These are phyloP conservation scores for Rhodotorula sp. DNA, from an alignment of 1,284 basidiomycete genomes.

Conservation along the genomic window DNA sequence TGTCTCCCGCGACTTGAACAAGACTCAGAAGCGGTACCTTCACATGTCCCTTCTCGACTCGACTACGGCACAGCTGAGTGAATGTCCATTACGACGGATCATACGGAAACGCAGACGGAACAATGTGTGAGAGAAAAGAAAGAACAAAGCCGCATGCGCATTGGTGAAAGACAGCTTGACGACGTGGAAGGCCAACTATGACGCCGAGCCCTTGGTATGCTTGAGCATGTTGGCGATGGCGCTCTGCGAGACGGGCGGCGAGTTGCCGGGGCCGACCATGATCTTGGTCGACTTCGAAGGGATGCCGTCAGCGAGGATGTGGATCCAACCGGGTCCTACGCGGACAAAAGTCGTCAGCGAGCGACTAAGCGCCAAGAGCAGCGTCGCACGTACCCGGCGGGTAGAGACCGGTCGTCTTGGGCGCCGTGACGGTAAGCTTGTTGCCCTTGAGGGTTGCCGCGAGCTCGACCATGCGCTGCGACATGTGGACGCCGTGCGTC, in stretches of 20 bases:
- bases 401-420: conserved; percentile 23
- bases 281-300: conserved; percentile 65
- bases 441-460: conserved; percentile 49
- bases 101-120: conserved; percentile 35
- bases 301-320: conserved; percentile 65
- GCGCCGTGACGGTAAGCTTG: conserved; percentile 59
- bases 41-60: conserved; percentile 44
- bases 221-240: conserved; percentile 33
- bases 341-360: conserved; percentile 48
- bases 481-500: conserved; percentile 26
- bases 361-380: neutral
- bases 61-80: conserved; percentile 56
- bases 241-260: conserved; percentile 23
- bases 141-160: too few species aligned
- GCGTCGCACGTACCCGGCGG: conserved; percentile 13
- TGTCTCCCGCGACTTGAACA: conserved; percentile 65
- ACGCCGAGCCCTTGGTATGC: conserved; percentile 12
- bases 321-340: conserved; percentile 77
- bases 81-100: conserved; percentile 54
- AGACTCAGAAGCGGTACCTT: conserved; percentile 55
- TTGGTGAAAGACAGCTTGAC: too few species aligned
- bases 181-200: neutral
- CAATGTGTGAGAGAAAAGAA: neutral
- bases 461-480: conserved; percentile 61
- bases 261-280: conserved; percentile 59